Conservation (phyloP, 2,329 filamentous ascomycete genomes). For the Chrysoporthe cubensis region DNA sequence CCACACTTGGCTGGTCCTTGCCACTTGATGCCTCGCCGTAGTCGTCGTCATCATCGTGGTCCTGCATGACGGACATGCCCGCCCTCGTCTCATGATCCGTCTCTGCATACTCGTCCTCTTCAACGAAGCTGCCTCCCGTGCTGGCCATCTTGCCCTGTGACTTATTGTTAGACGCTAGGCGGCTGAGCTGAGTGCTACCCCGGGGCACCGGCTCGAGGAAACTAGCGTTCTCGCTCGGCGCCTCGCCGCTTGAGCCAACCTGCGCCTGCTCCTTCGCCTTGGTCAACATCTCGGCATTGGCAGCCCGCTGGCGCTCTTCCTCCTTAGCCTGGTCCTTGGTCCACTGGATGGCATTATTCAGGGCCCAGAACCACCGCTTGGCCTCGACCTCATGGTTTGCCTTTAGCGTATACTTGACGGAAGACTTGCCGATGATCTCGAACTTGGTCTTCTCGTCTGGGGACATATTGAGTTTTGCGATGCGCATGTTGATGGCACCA, state of each 20-base stretch:
- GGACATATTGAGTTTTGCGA: slow-evolving; percentile 93
- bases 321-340: slow-evolving; percentile 95
- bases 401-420: slow-evolving; percentile 96
- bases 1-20: slow-evolving; percentile 72
- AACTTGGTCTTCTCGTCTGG: slow-evolving; percentile 97
- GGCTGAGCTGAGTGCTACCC: slow-evolving; percentile 51
- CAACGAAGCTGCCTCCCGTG: slow-evolving; percentile 54
- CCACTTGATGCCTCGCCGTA: slow-evolving; percentile 81
- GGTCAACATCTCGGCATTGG: slow-evolving; percentile 74
- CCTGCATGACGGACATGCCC: slow-evolving; percentile 45
- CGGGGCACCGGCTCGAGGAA: slow-evolving; percentile 47
- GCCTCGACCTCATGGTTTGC: slow-evolving; percentile 98
- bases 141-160: slow-evolving; percentile 45
- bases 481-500: slow-evolving; percentile 98
- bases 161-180: slow-evolving; percentile 43
- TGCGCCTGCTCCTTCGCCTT: slow-evolving; percentile 73
- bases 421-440: slow-evolving; percentile 97
- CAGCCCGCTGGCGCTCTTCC: slow-evolving; percentile 76
- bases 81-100: slow-evolving; percentile 29
- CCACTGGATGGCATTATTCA: slow-evolving; percentile 99
- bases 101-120: slow-evolving; percentile 47
- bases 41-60: slow-evolving; percentile 74
- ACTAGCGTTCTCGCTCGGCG: slow-evolving; percentile 57
- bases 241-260: slow-evolving; percentile 50
- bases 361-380: slow-evolving; percentile 97